Evolutionary conservation across 805 yeast species (phyloP), one percentile per base, ranked within the genome.

Genomic region (Wickerhamiella azyma): DNA sequence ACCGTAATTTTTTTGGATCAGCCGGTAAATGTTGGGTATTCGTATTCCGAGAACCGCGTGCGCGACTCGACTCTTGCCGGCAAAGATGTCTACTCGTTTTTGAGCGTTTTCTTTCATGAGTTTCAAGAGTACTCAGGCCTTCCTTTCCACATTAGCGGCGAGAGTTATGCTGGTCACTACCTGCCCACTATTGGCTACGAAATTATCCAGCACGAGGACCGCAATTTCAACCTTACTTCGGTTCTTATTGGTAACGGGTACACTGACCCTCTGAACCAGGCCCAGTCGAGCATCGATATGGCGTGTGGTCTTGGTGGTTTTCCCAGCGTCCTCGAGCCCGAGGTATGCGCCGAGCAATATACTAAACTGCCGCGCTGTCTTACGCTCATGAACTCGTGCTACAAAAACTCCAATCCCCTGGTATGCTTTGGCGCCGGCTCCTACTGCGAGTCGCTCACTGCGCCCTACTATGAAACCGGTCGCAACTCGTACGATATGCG

Each of bases 121-220:
- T 86, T 85, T 71, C 94, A 96, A 40, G 76, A 85, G 62, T 79
- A 79, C 64, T 59, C 70, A 42, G 65, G 70, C 48, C 47, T 48
- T 48, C 70, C 71, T 37, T 85, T 86, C 77, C 95, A 85, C 65
- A 82, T 86, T 62, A 81, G 95, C 43, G 96, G 96, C 55, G 96
- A 86, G 65, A 82, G 94, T n/a, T 86, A 88, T 60, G 96, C 89
- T 19, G 96, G 96, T 44, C 95, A 85, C 64, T 88, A 89, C 67
- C 81, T 89, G 54, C 98, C 98, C 14, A 84, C 75, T 14, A 83
- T 76, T 55, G 80, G 79, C 40, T 68, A 69, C 41, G 79, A 75
- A 55, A 74, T 76, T 48, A 50, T 67, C 64, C 66, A 53, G 54
- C 75, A 59, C 55, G 86, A 21, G 76, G 95, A 74, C 58, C 69